Conservation (phyloP, 148 eudicot genomes). For the Rhododendron vialii region DNA sequence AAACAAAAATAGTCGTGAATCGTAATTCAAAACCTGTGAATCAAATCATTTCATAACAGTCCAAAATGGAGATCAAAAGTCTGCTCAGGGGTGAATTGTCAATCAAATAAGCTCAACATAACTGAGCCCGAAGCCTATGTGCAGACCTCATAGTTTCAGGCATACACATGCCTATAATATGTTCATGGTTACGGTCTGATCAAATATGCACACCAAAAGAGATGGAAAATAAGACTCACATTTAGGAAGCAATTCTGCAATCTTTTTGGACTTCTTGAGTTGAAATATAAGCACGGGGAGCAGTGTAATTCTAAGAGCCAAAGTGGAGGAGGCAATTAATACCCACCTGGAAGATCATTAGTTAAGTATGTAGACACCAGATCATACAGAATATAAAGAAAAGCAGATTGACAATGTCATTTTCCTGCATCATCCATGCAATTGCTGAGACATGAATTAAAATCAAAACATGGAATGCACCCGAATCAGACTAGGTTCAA, state of each 20-base stretch:
- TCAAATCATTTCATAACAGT: background rate
- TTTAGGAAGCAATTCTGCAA: constrained; percentile 54
- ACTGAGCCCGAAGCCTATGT: background rate
- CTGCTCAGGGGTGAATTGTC: background rate
- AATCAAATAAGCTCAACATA: background rate
- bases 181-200: background rate
- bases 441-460: background rate
- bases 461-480: background rate
- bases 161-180: background rate
- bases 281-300: constrained; percentile 63
- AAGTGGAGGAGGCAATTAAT: constrained; percentile 60
- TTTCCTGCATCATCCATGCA: background rate
- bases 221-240: constrained; percentile 43
- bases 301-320: constrained; percentile 59
- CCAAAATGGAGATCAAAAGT: background rate
- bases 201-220: background rate
- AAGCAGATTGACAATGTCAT: background rate
- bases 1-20: background rate
- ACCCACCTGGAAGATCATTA: constrained; percentile 57
- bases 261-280: constrained; percentile 54
- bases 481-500: background rate
- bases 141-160: background rate
- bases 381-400: background rate
- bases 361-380: background rate
- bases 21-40: background rate